These are phyloP conservation scores for Rhizopogon roseolus DNA, from an alignment of 768 basidiomycete species.

Conservation along the genomic window DNA sequence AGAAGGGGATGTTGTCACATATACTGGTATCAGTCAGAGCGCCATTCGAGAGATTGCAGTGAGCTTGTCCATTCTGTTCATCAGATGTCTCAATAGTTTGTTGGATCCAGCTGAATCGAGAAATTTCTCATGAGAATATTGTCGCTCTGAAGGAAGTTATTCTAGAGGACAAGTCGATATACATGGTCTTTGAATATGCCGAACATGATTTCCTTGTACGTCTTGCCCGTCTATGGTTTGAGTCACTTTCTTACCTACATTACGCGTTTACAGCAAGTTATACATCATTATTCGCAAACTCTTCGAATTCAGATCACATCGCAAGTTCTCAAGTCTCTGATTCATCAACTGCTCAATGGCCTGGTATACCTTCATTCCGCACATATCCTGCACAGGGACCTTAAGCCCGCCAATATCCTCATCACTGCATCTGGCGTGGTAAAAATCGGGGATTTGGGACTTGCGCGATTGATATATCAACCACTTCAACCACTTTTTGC, in stretches of 20 bases:
- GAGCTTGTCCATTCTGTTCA: slow-evolving; percentile 22
- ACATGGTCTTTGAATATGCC: slow-evolving; percentile 99
- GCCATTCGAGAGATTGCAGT: slow-evolving; percentile 96
- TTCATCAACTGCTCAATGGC: slow-evolving; percentile 92
- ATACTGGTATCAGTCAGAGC: slow-evolving; percentile 97
- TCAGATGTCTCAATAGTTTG: not conserved
- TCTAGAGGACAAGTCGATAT: slow-evolving; percentile 96
- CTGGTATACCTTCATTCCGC: slow-evolving; percentile 91
- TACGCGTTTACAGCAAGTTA: slow-evolving; percentile 72
- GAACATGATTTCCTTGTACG: slow-evolving; percentile 96
- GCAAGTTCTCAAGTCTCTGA: slow-evolving; percentile 85
- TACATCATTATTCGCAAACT: slow-evolving; percentile 94
- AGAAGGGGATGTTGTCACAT: slow-evolving; percentile 92
- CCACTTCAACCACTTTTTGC: slow-evolving; percentile 89
- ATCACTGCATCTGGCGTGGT: slow-evolving; percentile 86
- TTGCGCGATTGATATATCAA: slow-evolving; percentile 86
- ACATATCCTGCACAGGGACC: slow-evolving; percentile 94
- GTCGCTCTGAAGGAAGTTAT: slow-evolving; percentile 92
- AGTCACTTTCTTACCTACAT: not conserved
- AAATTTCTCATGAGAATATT: slow-evolving; percentile 87
- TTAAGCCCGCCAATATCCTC: slow-evolving; percentile 98
- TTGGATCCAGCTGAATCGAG: slow-evolving; percentile 70
- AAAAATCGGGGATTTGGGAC: slow-evolving; percentile 97
- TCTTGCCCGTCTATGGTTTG: slow-evolving; percentile 1
- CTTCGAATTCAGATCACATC: slow-evolving; percentile 71